Evolutionary conservation across 768 basidiomycete species (phyloP).

Genomic region (Hypholoma fasciculare): DNA sequence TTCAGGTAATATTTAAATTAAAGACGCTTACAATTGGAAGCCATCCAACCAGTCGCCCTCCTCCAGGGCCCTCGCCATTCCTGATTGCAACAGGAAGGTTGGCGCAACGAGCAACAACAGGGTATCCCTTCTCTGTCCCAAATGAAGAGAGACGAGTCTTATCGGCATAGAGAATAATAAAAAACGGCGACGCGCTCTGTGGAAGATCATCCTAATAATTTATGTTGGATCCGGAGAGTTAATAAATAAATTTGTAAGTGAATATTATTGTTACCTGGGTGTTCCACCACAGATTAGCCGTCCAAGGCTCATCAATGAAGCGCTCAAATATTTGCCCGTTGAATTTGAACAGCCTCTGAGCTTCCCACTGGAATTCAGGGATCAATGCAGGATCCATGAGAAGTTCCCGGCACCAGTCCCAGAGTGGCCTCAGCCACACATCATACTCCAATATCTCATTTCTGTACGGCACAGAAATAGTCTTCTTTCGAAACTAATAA

Average conservation of each 20-base stretch:
- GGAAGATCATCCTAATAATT: constrained; percentile 19
- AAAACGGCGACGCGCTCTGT: constrained; percentile 22
- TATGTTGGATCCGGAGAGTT: constrained; percentile 3
- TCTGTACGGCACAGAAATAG: constrained; percentile 5
- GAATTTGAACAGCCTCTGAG: constrained; percentile 20
- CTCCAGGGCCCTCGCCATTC: constrained; percentile 32
- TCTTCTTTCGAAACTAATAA: constrained; percentile 8
- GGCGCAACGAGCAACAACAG: constrained; percentile 29
- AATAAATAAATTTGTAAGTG: constrained; percentile 1
- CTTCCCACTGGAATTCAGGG: constrained; percentile 19
- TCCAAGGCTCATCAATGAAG: constrained; percentile 37
- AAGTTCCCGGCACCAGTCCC: constrained; percentile 19
- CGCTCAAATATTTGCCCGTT: constrained; percentile 26
- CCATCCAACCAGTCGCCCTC: constrained; percentile 35
- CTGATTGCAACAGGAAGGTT: constrained; percentile 31
- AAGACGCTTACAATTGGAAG: constrained; percentile 31
- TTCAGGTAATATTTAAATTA: neutral
- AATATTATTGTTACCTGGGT: constrained; percentile 38
- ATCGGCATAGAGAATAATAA: constrained; percentile 39
- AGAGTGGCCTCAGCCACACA: constrained; percentile 5
- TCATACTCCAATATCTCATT: constrained; percentile 1
- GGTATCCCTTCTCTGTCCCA: constrained; percentile 36
- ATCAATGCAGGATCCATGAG: constrained; percentile 22
- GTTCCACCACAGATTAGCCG: constrained; percentile 34
- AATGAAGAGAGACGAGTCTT: constrained; percentile 38